Conservation (phyloP, 108 stramenopile genomes). For the Skeletonema grethae region DNA sequence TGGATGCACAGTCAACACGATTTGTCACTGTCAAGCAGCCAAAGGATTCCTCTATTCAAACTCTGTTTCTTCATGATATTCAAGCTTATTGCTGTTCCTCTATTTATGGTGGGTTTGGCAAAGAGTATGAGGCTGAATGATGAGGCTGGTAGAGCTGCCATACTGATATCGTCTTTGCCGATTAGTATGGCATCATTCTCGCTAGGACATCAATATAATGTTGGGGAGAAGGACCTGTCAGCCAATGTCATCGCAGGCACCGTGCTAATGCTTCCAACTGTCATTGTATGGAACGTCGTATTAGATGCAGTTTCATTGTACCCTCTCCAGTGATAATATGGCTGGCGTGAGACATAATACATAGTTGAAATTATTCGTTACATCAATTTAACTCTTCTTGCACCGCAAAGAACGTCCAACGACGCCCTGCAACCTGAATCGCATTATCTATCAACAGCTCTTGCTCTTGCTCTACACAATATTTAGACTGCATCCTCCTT, state of each 20-base stretch:
- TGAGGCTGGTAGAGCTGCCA: slow-evolving; percentile 42
- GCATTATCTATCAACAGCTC: not conserved
- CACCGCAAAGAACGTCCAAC: not conserved
- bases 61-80: slow-evolving; percentile 40
- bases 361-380: not conserved
- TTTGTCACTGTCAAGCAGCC: not conserved
- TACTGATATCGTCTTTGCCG: slow-evolving; percentile 46
- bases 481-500: not conserved
- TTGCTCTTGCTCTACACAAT: not conserved
- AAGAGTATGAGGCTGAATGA: slow-evolving; percentile 38
- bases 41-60: slow-evolving; percentile 8
- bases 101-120: slow-evolving; percentile 46
- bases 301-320: slow-evolving; percentile 35
- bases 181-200: slow-evolving; percentile 52
- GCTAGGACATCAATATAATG: slow-evolving; percentile 39
- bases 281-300: slow-evolving; percentile 42
- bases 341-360: not conserved
- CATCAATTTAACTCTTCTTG: not conserved
- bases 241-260: slow-evolving; percentile 46
- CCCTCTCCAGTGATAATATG: slow-evolving; percentile 6
- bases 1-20: slow-evolving; percentile 48
- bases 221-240: slow-evolving; percentile 42
- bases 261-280: slow-evolving; percentile 45
- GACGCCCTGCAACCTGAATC: not conserved
- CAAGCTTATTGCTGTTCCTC: slow-evolving; percentile 45